Evolutionary conservation across 768 basidiomycete species (phyloP), one percentile per base, ranked within the genome.

Genomic region (Termitomyces heimii): DNA sequence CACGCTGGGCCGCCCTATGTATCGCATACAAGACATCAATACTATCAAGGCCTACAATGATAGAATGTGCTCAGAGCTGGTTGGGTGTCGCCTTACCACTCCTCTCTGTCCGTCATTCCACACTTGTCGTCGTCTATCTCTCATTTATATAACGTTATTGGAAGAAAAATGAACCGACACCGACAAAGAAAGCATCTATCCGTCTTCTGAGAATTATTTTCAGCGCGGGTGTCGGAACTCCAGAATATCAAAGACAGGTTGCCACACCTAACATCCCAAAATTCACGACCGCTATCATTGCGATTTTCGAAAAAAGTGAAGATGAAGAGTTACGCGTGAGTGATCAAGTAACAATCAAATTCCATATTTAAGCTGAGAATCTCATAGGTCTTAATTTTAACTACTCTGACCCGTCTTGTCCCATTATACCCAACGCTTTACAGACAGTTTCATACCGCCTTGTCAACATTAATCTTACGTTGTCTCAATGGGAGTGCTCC

Each of bases 161-260:
- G 29, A 77, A 89, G 89, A 88, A 83, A 82, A 80, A 80, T 62
- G 89, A 92, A 71, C 73, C 84, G 3, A 20, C 70, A 2, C 83
- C 88, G 28, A 76, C 76, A 10, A 56, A 84, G 39, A 88, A 83
- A 67, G 85, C 83, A 4, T 75, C 83, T 13, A 79, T 89, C n/a
- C 77, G 84, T 45, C 82, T 92, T 18, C 64, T 89, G 48, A 69
- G 79, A 42, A 70, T 77, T 22, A 77, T 94, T 4, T 88, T 92
- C 65, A 79, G 77, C 28, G 73, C 72, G 53, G 82, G 85, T 2
- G 71, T 72, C 24, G 81, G 83, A 66, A 73, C 82, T n/a, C 75
- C 84, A 31, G 92, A 93, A 69, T 93, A 92, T 69, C 89, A 92
- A 66, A 77, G 92, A 66, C 91, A 93, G 69, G 74, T 92, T 4